Evolutionary conservation across 176 grass and related monocot genomes (phyloP).

Genomic region (Ensete ventricosum): DNA sequence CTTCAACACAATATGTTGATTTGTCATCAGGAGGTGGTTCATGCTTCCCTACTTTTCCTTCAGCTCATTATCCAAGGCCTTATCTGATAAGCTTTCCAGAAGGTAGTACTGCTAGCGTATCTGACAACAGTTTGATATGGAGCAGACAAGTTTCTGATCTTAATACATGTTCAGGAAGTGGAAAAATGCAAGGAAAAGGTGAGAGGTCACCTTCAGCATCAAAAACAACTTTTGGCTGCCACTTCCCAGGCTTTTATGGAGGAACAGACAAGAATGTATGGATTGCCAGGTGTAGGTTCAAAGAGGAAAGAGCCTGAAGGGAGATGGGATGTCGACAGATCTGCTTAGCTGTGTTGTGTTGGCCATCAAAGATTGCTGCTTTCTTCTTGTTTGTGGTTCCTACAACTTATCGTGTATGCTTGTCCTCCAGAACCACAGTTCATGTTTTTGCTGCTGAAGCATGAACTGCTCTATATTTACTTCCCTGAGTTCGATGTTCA

Average conservation of each 20-base stretch:
- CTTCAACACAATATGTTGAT: constrained; percentile 35
- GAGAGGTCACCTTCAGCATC: constrained; percentile 31
- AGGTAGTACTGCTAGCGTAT: constrained; percentile 45
- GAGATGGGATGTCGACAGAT: constrained; percentile 64
- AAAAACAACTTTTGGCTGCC: constrained; percentile 46
- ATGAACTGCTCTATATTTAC: too few species aligned
- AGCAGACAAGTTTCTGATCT: constrained; percentile 60
- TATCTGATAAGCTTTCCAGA: constrained; percentile 64
- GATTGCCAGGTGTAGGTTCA: constrained; percentile 37
- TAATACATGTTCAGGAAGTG: constrained; percentile 58
- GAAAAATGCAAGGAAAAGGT: constrained; percentile 50
- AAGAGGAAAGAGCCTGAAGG: constrained; percentile 80
- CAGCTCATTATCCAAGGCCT: constrained; percentile 51
- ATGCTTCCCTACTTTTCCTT: constrained; percentile 38
- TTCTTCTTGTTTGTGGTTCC: too few species aligned
- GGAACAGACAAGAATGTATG: constrained; percentile 50
- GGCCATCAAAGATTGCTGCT: too few species aligned
- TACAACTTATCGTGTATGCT: too few species aligned
- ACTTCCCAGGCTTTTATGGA: constrained; percentile 44
- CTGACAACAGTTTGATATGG: constrained; percentile 50
- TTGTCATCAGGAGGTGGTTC: constrained; percentile 30
- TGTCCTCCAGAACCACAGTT: too few species aligned
- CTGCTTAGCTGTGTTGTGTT: constrained; percentile 19
- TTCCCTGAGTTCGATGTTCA: too few species aligned
- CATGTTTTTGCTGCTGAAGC: too few species aligned